A percentile compares a stretch with the other conserved stretches of the same genome.
Conservation (phyloP, 306 rosid genomes). For the Dryas drummondii region DNA sequence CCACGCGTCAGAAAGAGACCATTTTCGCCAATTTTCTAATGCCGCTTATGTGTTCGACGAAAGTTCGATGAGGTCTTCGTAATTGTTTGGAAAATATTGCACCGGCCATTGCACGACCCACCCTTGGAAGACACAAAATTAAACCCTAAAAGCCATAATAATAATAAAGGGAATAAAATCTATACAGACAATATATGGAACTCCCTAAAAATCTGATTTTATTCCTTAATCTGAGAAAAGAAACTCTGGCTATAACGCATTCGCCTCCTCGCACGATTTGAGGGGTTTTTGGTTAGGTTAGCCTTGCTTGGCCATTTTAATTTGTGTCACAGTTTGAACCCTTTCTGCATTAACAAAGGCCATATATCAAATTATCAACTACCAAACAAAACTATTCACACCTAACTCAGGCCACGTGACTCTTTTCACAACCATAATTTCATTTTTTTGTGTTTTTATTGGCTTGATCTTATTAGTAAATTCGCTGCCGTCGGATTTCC, state of each 20-base stretch:
- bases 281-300: neutral
- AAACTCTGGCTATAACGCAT: conserved; percentile 25
- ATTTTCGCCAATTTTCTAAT: conserved; percentile 2
- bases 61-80: conserved; percentile 43
- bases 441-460: no score
- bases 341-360: neutral
- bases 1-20: conserved; percentile 42
- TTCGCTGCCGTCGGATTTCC: no score
- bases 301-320: neutral
- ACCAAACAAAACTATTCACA: no score
- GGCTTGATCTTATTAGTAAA: no score
- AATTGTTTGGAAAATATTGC: conserved; percentile 29
- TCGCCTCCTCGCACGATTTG: conserved; percentile 28
- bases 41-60: conserved; percentile 16
- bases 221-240: conserved; percentile 33
- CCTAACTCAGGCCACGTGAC: no score
- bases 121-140: conserved; percentile 30
- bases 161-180: conserved; percentile 44
- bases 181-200: conserved; percentile 17
- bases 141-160: conserved; percentile 20
- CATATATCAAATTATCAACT: no score
- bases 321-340: neutral
- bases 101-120: conserved; percentile 82
- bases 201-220: conserved; percentile 46
- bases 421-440: no score